Evolutionary conservation across 228 moss, liverwort and hornwort genomes (phyloP).

Genomic region (Sphagnum magellanicum): DNA sequence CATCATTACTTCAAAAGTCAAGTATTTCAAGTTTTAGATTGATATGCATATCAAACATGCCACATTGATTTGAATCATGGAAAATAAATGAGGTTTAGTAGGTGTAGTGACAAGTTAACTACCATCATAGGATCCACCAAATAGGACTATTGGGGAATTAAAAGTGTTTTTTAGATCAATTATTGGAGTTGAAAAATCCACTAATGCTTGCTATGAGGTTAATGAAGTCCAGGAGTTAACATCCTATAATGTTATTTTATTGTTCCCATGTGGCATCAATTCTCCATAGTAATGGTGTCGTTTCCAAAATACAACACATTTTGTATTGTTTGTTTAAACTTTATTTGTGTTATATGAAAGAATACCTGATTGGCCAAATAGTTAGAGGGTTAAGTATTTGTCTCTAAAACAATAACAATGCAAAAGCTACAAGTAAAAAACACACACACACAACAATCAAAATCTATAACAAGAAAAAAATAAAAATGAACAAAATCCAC

Average conservation of each 20-base stretch:
- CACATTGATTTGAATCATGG: too few relatives aligned
- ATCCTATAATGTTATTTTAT: slow-evolving; percentile 70
- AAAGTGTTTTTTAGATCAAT: slow-evolving; percentile 75
- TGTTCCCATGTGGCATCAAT: slow-evolving; percentile 80
- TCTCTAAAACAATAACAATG: not conserved
- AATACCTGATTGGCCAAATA: too few relatives aligned
- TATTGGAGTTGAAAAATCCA: slow-evolving; percentile 78
- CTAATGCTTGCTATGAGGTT: slow-evolving; percentile 87
- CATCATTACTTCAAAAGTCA: not conserved
- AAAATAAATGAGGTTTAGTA: not conserved
- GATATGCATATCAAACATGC: too few relatives aligned
- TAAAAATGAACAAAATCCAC: slow-evolving; percentile 4
- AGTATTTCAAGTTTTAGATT: not conserved
- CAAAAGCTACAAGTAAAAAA: not conserved
- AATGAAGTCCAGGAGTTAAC: slow-evolving; percentile 63
- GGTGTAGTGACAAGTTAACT: slow-evolving; percentile 23
- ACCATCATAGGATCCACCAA: slow-evolving; percentile 95
- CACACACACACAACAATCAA: not conserved
- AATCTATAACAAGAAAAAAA: not conserved
- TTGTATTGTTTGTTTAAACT: too few relatives aligned
- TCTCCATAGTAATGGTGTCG: slow-evolving; percentile 78
- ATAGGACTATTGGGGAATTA: slow-evolving; percentile 82
- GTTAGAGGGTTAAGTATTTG: too few relatives aligned
- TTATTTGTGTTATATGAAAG: too few relatives aligned
- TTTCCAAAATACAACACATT: not conserved